These are phyloP conservation scores for Scopulariopsis brevicaulis DNA, from an alignment of 2,329 filamentous ascomycete genomes.

Conservation along the genomic window DNA sequence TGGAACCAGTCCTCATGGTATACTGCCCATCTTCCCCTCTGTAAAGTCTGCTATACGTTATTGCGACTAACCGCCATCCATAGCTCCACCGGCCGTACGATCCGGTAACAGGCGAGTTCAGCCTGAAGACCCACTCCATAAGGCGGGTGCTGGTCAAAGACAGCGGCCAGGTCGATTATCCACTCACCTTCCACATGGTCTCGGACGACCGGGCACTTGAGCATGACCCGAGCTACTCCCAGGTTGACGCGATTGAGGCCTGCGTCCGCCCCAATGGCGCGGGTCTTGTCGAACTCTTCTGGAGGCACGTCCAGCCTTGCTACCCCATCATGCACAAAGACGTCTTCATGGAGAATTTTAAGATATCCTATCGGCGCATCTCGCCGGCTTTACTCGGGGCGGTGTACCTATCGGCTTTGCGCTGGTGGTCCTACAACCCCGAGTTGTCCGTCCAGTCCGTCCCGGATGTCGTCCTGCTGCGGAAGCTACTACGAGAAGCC, in stretches of 20 bases:
- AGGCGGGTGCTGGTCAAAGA: constrained; percentile 42
- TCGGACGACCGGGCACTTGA: constrained; percentile 17
- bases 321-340: constrained; percentile 41
- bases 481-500: constrained; percentile 19
- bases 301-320: constrained; percentile 38
- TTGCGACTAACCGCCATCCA: not conserved
- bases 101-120: constrained; percentile 14
- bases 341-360: constrained; percentile 40
- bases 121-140: constrained; percentile 52
- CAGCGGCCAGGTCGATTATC: constrained; percentile 12
- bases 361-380: constrained; percentile 36
- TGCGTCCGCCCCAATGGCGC: constrained; percentile 44
- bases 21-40: constrained; percentile 26
- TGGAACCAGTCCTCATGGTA: constrained; percentile 21
- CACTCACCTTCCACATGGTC: constrained; percentile 19
- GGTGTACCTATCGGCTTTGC: constrained; percentile 34
- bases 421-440: constrained; percentile 21
- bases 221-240: constrained; percentile 10
- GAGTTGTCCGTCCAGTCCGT: constrained; percentile 24
- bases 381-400: constrained; percentile 36
- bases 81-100: constrained; percentile 35
- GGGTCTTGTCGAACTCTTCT: constrained; percentile 47
- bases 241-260: constrained; percentile 33
- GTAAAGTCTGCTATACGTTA: not conserved
- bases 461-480: constrained; percentile 19